phyloP scores from a whole-genome alignment of 805 yeast genomes.

The Diddensiella caesifluorescens region DNA sequence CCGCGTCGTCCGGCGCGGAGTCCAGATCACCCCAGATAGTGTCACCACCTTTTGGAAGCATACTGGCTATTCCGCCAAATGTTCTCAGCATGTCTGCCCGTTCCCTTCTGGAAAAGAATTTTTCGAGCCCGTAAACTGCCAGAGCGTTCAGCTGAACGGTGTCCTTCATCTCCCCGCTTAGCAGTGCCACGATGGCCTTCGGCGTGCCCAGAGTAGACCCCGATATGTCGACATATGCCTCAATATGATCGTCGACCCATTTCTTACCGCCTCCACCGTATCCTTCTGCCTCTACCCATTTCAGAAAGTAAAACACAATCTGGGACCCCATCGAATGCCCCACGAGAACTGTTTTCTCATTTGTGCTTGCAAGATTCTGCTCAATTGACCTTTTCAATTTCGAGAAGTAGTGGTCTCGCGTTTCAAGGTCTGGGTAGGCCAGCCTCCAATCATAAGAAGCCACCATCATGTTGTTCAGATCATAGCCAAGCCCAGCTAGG shows the following conservation, averaged over 20 bases:
- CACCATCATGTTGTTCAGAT: conserved; percentile 80
- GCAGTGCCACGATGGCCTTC: conserved; percentile 80
- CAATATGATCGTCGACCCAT: conserved; percentile 87
- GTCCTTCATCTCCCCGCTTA: conserved; percentile 98
- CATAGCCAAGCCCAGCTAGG: conserved; percentile 89
- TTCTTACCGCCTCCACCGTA: conserved; percentile 82
- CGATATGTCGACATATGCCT: conserved; percentile 76
- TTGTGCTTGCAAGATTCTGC: conserved; percentile 43
- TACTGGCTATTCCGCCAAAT: conserved; percentile 92
- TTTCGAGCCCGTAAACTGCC: conserved; percentile 91
- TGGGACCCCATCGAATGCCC: conserved; percentile 99
- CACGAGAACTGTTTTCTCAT: conserved; percentile 65
- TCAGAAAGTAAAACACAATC: conserved; percentile 77
- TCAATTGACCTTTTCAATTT: conserved; percentile 73
- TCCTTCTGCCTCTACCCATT: conserved; percentile 95
- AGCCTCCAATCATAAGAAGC: conserved; percentile 98
- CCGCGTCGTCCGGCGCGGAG: conserved; percentile 64
- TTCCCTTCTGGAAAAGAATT: conserved; percentile 85
- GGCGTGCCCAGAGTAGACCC: conserved; percentile 95
- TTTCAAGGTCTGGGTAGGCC: conserved; percentile 81
- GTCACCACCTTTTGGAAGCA: conserved; percentile 95
- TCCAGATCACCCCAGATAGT: conserved; percentile 76
- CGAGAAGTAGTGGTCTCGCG: conserved; percentile 79
- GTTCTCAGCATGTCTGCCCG: conserved; percentile 78
- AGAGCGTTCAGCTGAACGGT: conserved; percentile 89